Evolutionary conservation across 2,329 filamentous ascomycete species (phyloP).

Genomic region (Calonectria leucothoes): DNA sequence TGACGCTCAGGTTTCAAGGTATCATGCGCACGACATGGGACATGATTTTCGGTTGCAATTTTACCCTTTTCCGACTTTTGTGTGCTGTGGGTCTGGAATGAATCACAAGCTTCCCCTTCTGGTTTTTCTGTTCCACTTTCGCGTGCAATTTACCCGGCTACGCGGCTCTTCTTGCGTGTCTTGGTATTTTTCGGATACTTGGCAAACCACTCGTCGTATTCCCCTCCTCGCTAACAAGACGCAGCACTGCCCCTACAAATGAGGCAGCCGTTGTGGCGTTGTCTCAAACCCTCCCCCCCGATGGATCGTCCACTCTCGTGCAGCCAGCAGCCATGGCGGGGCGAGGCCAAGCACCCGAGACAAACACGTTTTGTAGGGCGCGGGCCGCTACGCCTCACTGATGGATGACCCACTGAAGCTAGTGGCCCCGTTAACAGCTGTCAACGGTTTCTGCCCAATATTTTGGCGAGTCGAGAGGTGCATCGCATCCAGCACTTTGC

Average conservation of each 20-base stretch:
- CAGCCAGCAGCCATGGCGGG: neutral
- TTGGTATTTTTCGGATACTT: neutral
- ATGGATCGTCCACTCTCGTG: neutral
- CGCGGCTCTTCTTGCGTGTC: neutral
- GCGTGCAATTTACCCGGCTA: neutral
- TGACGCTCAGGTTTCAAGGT: neutral
- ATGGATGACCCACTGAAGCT: neutral
- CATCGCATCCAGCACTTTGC: neutral
- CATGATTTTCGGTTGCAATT: neutral
- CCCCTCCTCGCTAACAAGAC: neutral
- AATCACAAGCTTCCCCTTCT: neutral
- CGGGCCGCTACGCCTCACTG: slow-evolving; percentile 11
- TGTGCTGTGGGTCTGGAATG: neutral
- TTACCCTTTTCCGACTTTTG: neutral
- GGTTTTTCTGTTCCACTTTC: neutral
- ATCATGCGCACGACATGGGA: neutral
- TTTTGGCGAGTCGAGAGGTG: neutral
- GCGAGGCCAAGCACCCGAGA: neutral
- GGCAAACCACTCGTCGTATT: neutral
- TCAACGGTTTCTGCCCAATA: neutral
- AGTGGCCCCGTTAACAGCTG: neutral
- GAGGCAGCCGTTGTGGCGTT: neutral
- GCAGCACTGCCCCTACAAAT: neutral
- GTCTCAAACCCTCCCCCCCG: neutral
- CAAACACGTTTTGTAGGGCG: neutral